phyloP scores from a whole-genome alignment of 2,329 filamentous ascomycete species.

The Diaporthe ilicicola region DNA sequence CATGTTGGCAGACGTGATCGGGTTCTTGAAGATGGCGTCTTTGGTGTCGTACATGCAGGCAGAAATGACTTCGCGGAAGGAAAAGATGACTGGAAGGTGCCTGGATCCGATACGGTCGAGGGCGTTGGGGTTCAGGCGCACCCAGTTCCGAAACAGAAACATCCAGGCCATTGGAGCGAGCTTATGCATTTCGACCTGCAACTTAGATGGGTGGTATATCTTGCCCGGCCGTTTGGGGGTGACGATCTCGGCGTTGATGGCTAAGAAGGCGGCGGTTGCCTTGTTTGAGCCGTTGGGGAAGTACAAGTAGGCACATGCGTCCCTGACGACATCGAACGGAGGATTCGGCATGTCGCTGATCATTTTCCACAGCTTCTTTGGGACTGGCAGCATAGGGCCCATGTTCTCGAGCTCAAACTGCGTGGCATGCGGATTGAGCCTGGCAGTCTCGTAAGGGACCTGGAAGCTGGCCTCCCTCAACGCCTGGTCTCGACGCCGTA shows the following conservation, averaged over 20 bases:
- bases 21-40: too few species aligned
- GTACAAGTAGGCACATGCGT: slow-evolving; percentile 7
- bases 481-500: neutral
- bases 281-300: neutral
- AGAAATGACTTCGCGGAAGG: neutral
- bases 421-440: neutral
- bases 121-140: neutral
- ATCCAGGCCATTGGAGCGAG: neutral
- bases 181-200: neutral
- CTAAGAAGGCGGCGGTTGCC: slow-evolving; percentile 9
- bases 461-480: slow-evolving; percentile 13
- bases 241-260: slow-evolving; percentile 8
- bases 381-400: neutral
- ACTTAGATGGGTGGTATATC: too few species aligned
- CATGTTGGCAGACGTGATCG: too few species aligned
- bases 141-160: neutral
- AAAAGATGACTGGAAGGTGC: neutral
- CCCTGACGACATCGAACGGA: neutral
- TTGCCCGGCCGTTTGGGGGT: neutral
- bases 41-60: neutral
- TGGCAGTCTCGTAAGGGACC: slow-evolving; percentile 16
- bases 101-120: neutral
- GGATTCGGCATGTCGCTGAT: neutral
- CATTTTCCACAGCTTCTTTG: neutral
- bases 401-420: slow-evolving; percentile 13